These are phyloP conservation scores for Triticum dicoccoides DNA, from an alignment of 176 grass and related monocot genomes.

Conservation along the genomic window DNA sequence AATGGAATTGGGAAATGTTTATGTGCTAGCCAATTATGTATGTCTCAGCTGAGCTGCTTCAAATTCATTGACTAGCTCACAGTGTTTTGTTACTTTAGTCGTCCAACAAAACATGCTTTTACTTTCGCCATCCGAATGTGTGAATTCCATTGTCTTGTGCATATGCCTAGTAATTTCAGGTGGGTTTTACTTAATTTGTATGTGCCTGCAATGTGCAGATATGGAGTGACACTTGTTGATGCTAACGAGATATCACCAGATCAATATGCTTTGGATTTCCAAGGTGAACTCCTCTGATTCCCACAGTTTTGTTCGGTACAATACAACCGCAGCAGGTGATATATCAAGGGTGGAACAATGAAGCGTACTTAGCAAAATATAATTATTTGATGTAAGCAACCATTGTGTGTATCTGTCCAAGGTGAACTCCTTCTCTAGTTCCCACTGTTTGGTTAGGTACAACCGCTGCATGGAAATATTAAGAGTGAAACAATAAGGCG, in stretches of 20 bases:
- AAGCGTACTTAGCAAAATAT: background rate
- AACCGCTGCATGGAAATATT: background rate
- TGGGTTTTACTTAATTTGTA: background rate
- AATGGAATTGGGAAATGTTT: background rate
- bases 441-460: background rate
- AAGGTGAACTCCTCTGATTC: constrained; percentile 43
- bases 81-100: background rate
- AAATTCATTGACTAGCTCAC: background rate
- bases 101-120: background rate
- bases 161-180: background rate
- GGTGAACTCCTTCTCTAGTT: background rate
- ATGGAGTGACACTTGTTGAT: constrained; percentile 67
- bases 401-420: background rate
- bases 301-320: background rate
- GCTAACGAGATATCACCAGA: constrained; percentile 53
- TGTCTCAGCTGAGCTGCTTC: background rate
- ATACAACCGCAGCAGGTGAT: background rate
- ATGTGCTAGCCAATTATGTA: background rate
- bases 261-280: constrained; percentile 66
- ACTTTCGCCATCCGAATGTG: background rate
- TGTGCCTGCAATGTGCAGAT: constrained; percentile 37
- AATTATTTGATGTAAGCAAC: background rate
- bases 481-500: background rate
- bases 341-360: background rate
- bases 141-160: background rate